Evolutionary conservation across 2,329 filamentous ascomycete genomes (phyloP), one percentile per base, ranked within the genome.

Genomic region (Diaporthe destruens): DNA sequence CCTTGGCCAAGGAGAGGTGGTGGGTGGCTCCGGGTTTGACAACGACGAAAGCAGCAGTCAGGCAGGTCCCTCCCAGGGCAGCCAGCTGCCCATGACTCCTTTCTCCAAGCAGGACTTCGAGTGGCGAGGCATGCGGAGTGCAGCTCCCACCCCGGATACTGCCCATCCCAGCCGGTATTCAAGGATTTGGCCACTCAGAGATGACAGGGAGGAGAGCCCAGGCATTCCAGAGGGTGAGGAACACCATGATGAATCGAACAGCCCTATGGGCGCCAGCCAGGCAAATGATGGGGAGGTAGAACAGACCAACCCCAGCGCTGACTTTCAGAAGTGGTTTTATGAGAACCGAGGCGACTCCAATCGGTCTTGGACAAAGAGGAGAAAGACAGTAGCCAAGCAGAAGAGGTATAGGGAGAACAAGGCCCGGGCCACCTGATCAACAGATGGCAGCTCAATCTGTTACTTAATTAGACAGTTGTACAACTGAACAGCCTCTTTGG

Each of bases 91-190:
- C 16, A 90, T 94, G 82, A 98, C 96, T 0, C 96, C 96, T 0
- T 97, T 91, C 80, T 94, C 93, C 0, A 90, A 91, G 75, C 89
- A 91, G 76, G 96, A 98, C 76, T 85, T 96, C 39, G 92, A 94
- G 77, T 90, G 86, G 83, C 89, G 95, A 74, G 89, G 89, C 66
- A 80, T 93, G n/a, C 89, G 96, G 71, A 98, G 95, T 80, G 95
- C 95, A 7, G 96, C 96, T 2, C 96, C 96, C 0, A 99, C 96
- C 0, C 96, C 96, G 0, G 96, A 99, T 79, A 98, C 96, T 0
- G 94, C 94, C 1, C 91, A 95, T 73, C 91, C 93, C 2, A 90
- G 86, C 53, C 89, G 90, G 36, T 87, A 85, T 71, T 91, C 92
- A 78, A 85, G 86, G 75, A 85, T 92, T 34, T 91, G 88, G 86